Evolutionary conservation across 108 stramenopile genomes (phyloP).

Genomic region (Nitzschia sp.): DNA sequence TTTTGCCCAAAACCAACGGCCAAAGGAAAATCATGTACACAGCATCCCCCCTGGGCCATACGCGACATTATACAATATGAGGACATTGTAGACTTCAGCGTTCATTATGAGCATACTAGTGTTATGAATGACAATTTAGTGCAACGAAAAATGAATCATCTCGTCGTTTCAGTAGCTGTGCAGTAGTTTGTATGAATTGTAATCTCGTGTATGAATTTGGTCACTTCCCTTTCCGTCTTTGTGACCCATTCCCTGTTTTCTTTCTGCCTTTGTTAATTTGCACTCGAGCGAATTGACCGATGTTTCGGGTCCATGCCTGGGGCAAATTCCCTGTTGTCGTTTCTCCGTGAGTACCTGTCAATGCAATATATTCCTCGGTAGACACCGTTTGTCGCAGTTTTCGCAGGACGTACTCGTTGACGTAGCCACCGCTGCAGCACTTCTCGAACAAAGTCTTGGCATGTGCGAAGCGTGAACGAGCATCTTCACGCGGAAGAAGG

Average conservation of each 20-base stretch:
- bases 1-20: too few relatives aligned
- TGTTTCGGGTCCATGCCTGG: conserved; percentile 68
- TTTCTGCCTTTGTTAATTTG: conserved; percentile 18
- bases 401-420: conserved; percentile 86
- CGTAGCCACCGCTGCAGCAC: conserved; percentile 79
- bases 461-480: conserved; percentile 49
- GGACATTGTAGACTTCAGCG: too few relatives aligned
- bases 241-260: not conserved
- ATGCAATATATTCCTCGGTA: conserved; percentile 67
- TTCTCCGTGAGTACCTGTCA: conserved; percentile 63
- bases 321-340: conserved; percentile 60
- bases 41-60: too few relatives aligned
- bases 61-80: too few relatives aligned
- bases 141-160: too few relatives aligned
- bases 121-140: too few relatives aligned
- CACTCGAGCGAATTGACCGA: conserved; percentile 13
- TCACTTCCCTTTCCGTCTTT: conserved; percentile 14
- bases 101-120: too few relatives aligned
- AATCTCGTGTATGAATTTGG: not conserved
- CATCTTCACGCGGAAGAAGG: conserved; percentile 75
- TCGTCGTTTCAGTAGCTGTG: not conserved
- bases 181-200: not conserved
- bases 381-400: conserved; percentile 82
- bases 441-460: conserved; percentile 74
- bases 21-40: too few relatives aligned